phyloP scores from a whole-genome alignment of 352 stramenopile genomes.

The Pythium aquatile region DNA sequence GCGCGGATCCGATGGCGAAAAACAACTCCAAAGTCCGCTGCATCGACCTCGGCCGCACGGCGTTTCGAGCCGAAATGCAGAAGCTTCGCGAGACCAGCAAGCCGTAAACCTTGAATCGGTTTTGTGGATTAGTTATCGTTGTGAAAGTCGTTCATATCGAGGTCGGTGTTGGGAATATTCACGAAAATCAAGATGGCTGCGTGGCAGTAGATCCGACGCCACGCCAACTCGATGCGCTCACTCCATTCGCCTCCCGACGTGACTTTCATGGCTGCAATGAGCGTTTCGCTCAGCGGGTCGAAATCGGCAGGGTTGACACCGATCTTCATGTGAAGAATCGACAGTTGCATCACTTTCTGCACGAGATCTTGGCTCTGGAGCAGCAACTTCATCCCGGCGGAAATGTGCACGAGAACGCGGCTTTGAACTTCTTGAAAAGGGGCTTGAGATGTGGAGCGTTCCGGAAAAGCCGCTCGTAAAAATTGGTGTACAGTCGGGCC shows the following conservation, averaged over 20 bases:
- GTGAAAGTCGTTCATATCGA: constrained; percentile 45
- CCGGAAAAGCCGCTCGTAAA: constrained; percentile 60
- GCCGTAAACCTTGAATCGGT: neutral
- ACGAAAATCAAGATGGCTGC: constrained; percentile 60
- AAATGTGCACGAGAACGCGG: constrained; percentile 65
- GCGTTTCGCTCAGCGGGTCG: constrained; percentile 50
- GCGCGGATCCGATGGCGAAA: constrained; percentile 47
- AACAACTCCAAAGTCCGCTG: constrained; percentile 62
- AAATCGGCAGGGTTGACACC: constrained; percentile 67
- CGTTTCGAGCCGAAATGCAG: constrained; percentile 48
- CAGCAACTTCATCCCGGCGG: constrained; percentile 58
- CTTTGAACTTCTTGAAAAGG: constrained; percentile 64
- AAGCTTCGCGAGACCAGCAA: constrained; percentile 9
- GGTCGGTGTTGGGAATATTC: constrained; percentile 50
- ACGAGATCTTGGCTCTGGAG: constrained; percentile 54
- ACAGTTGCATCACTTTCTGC: constrained; percentile 54
- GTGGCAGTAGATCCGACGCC: constrained; percentile 62
- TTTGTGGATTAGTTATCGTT: constrained; percentile 12
- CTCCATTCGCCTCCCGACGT: constrained; percentile 50
- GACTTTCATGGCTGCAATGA: constrained; percentile 59
- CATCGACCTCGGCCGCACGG: constrained; percentile 45
- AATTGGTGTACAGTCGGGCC: constrained; percentile 49
- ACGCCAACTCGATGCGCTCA: constrained; percentile 46
- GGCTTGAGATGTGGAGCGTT: constrained; percentile 52
- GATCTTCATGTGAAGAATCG: constrained; percentile 65